Conservation (phyloP, 306 rosid genomes). For the Benincasa hispida region DNA sequence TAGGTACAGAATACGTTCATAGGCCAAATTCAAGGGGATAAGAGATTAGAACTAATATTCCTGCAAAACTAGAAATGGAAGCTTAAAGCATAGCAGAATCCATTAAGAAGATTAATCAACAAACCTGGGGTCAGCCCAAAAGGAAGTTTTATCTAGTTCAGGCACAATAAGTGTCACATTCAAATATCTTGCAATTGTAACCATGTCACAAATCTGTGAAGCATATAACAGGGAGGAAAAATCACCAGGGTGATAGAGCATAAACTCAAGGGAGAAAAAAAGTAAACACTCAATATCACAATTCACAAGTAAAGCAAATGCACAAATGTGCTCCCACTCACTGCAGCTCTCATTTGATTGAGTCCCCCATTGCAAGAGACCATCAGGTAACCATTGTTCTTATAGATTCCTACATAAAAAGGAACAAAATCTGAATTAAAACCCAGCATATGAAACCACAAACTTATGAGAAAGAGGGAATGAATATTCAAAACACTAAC, state of each 20-base stretch:
- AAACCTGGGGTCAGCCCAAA: constrained; percentile 98
- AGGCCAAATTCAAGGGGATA: not conserved
- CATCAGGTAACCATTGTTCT: constrained; percentile 88
- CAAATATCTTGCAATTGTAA: constrained; percentile 78
- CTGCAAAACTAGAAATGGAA: not conserved
- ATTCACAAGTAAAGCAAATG: not conserved
- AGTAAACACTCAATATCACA: not conserved
- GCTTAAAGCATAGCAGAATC: not conserved
- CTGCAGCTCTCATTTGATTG: constrained; percentile 99
- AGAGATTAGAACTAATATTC: not conserved
- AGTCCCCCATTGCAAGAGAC: constrained; percentile 96
- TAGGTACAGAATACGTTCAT: not conserved
- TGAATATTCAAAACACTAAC: too few relatives aligned
- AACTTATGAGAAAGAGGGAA: not conserved
- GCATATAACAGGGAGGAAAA: not conserved
- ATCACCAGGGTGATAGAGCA: not conserved
- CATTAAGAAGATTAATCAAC: constrained; percentile 1
- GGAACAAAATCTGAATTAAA: constrained; percentile 1
- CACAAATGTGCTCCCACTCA: constrained; percentile 27
- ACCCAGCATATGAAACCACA: not conserved
- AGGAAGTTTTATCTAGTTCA: constrained; percentile 79
- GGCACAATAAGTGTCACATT: constrained; percentile 95
- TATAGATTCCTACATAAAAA: constrained; percentile 54
- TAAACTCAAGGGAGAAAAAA: not conserved
- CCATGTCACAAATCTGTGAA: constrained; percentile 94